Evolutionary conservation across 352 stramenopile genomes (phyloP).

Genomic region (Lagenidium giganteum): DNA sequence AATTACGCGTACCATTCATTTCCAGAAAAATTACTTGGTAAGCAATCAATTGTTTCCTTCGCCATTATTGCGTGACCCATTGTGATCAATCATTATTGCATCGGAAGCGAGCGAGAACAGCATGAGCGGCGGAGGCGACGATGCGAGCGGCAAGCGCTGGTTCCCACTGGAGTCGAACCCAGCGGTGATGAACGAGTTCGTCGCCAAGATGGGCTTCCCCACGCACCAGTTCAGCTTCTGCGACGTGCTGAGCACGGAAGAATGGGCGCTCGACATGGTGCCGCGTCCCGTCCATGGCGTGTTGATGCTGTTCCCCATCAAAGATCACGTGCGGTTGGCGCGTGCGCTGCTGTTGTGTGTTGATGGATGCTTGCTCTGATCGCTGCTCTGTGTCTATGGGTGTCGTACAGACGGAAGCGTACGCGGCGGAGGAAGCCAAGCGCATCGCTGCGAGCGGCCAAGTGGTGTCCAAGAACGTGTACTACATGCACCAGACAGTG

Average conservation of each 20-base stretch:
- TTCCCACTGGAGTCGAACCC: slow-evolving; percentile 95
- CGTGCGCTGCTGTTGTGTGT: slow-evolving; percentile 4
- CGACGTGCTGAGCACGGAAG: slow-evolving; percentile 95
- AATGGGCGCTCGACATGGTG: slow-evolving; percentile 97
- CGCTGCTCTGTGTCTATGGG: not conserved
- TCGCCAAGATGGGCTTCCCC: slow-evolving; percentile 91
- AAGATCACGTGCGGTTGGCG: slow-evolving; percentile 50
- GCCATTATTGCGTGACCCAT: too few species aligned
- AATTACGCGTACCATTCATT: too few species aligned
- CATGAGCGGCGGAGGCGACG: too few species aligned
- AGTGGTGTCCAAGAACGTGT: slow-evolving; percentile 67
- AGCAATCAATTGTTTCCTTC: too few species aligned
- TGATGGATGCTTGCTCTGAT: not conserved
- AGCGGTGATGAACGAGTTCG: slow-evolving; percentile 93
- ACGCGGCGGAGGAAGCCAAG: slow-evolving; percentile 61
- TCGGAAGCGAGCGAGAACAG: too few species aligned
- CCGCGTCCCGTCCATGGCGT: slow-evolving; percentile 89
- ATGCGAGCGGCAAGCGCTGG: slow-evolving; percentile 58
- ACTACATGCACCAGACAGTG: slow-evolving; percentile 95
- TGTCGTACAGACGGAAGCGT: slow-evolving; percentile 57
- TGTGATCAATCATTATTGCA: too few species aligned
- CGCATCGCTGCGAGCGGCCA: slow-evolving; percentile 73
- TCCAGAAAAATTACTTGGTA: too few species aligned
- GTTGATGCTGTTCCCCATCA: slow-evolving; percentile 96
- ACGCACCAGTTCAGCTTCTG: slow-evolving; percentile 83